These are phyloP conservation scores for Fusarium metavorans DNA, from an alignment of 2,329 filamentous ascomycete species.

Conservation along the genomic window DNA sequence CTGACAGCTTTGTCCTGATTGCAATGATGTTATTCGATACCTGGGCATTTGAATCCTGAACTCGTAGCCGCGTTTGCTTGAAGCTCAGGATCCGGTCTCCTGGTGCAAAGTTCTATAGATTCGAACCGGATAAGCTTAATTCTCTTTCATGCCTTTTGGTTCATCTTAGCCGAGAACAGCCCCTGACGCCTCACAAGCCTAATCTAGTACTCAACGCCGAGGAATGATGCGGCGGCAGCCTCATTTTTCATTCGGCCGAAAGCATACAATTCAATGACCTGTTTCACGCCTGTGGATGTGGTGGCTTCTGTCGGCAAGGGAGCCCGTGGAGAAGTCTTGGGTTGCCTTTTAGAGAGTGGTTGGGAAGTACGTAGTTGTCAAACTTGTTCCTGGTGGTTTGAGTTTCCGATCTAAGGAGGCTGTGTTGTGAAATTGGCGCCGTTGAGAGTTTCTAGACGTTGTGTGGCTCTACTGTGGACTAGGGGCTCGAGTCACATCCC, in stretches of 20 bases:
- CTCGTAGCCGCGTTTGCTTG: too few species aligned
- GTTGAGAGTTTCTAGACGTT: neutral
- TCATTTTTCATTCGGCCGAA: neutral
- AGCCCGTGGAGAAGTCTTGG: neutral
- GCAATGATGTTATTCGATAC: neutral
- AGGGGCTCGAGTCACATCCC: neutral
- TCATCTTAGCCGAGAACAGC: neutral
- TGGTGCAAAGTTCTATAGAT: too few species aligned
- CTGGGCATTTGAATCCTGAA: neutral
- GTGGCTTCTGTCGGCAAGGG: neutral
- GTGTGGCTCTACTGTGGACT: neutral
- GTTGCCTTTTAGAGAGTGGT: neutral
- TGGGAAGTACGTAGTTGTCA: neutral
- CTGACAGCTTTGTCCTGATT: neutral
- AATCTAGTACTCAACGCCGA: neutral
- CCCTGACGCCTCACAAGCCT: neutral
- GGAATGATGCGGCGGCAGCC: neutral
- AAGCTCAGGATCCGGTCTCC: too few species aligned
- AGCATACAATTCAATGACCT: neutral
- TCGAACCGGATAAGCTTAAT: too few species aligned
- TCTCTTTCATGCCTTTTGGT: too few species aligned
- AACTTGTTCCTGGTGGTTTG: neutral
- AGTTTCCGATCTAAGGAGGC: neutral
- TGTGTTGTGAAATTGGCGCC: neutral
- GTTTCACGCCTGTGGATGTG: neutral